Conservation (phyloP, 2,329 filamentous ascomycete species). For the Coniochaeta hoffmannii region DNA sequence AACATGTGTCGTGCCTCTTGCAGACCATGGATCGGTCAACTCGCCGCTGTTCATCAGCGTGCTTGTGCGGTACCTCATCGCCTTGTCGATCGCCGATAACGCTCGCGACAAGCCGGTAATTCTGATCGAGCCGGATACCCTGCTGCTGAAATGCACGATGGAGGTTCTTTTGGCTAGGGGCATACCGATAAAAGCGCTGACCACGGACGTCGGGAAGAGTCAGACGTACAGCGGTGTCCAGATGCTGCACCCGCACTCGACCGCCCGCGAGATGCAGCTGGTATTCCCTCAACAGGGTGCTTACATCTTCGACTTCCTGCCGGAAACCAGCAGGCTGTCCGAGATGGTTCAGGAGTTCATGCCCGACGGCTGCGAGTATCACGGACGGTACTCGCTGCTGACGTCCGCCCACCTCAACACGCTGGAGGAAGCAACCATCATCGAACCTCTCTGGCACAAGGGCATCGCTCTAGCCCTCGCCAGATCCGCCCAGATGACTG, state of each 20-base stretch:
- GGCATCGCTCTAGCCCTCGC: slow-evolving; percentile 14
- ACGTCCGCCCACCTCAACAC: slow-evolving; percentile 3
- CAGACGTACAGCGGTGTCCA: slow-evolving; percentile 3
- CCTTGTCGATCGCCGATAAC: slow-evolving; percentile 9
- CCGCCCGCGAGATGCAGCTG: slow-evolving; percentile 19
- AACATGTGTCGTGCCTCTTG: slow-evolving; percentile 7
- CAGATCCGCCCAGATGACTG: slow-evolving; percentile 5
- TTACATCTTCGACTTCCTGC: slow-evolving; percentile 25
- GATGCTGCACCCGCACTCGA: slow-evolving; percentile 19
- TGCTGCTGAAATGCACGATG: slow-evolving; percentile 18
- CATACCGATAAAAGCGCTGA: slow-evolving; percentile 12
- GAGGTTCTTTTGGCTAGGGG: slow-evolving; percentile 11
- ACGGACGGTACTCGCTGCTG: slow-evolving; percentile 11
- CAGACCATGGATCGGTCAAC: slow-evolving; percentile 5
- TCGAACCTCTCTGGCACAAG: slow-evolving; percentile 13
- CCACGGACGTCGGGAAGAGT: slow-evolving; percentile 10
- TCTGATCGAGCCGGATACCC: slow-evolving; percentile 25
- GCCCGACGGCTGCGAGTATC: slow-evolving; percentile 20
- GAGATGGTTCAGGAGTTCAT: slow-evolving; percentile 15
- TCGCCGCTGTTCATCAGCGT: slow-evolving; percentile 14
- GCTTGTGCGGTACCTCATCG: slow-evolving; percentile 16
- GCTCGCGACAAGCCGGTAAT: slow-evolving; percentile 14
- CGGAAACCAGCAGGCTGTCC: slow-evolving; percentile 18
- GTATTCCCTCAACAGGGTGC: slow-evolving; percentile 16
- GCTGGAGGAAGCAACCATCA: slow-evolving; percentile 3